Evolutionary conservation across 805 yeast species (phyloP), one percentile per base, ranked within the genome.

Genomic region (Pichia nanzhaoensis): DNA sequence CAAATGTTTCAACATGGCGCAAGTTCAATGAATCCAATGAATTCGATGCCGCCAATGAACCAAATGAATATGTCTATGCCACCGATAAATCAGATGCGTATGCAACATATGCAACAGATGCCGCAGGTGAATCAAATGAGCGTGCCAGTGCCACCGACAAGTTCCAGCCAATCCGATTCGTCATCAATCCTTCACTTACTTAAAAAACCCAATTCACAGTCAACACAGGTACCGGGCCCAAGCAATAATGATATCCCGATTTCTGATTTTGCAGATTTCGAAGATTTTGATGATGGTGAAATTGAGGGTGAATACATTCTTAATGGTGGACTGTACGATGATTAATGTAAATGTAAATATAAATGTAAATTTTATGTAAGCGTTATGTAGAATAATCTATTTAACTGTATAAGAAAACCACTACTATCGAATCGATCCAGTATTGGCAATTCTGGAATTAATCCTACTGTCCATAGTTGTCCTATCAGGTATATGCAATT

Each of bases 391-490:
- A 24, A n/a, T n/a, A n/a, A n/a, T n/a, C n/a, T n/a, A n/a, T n/a
- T n/a, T n/a, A n/a, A n/a, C n/a, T 24, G 10, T 24, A 24, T 24
- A 10, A 7, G 28, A 7, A 10, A 7, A 7, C 10, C 14, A 17
- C 34, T 42, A 39, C 24, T 53, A 35, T 37, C 22, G 33, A 21
- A 22, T 37, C 13, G 35, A 24, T 4, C 24, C 37, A 14, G 38
- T 34, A 8, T 44, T 32, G 10, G 52, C 59, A n/a, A 57, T 53
- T 43, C 54, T 54, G n/a, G 68, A 63, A 45, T 60, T 61, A 24
- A 84, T 71, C 53, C 95, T 73, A 1, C 90, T 78, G 60, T 89
- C 96, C 88, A 89, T 86, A 21, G 73, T 69, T 58, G 77, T 78
- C 50, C 96, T 71, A 56, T 86, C 93, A 5, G 95, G 95, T 28